phyloP scores from a whole-genome alignment of 495 filamentous ascomycete genomes.

The Umbilicaria muhlenbergii region DNA sequence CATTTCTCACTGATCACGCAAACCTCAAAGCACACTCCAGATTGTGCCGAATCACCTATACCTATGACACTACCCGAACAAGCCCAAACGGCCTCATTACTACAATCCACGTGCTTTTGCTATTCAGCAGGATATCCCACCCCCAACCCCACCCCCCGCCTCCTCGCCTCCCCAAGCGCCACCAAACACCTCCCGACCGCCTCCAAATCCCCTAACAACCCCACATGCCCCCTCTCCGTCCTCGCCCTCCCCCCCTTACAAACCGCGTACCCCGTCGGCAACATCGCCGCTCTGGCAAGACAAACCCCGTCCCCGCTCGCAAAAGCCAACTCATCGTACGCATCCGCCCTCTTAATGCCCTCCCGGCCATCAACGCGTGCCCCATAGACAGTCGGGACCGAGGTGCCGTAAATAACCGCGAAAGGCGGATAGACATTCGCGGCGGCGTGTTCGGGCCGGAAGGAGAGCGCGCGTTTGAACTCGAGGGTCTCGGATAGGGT shows the following conservation, averaged over 20 bases:
- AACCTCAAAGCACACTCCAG: too few species aligned
- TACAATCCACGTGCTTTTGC: neutral
- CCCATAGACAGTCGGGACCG: conserved; percentile 68
- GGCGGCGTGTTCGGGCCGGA: conserved; percentile 38
- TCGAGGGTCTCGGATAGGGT: conserved; percentile 52
- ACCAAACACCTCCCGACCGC: conserved; percentile 60
- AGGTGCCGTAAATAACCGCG: conserved; percentile 78
- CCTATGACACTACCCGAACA: too few species aligned
- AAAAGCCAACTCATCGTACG: conserved; percentile 80
- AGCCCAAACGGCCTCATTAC: too few species aligned
- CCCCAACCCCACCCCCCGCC: conserved; percentile 54
- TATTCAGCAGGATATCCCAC: neutral
- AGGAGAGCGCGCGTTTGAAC: conserved; percentile 61
- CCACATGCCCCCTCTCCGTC: conserved; percentile 75
- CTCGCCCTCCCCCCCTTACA: conserved; percentile 56
- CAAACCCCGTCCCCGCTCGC: conserved; percentile 82
- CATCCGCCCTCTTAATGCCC: conserved; percentile 56
- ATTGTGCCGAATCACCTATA: too few species aligned
- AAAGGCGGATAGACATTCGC: conserved; percentile 65
- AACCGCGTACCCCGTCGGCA: conserved; percentile 63
- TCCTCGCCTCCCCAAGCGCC: conserved; percentile 48
- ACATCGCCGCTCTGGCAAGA: conserved; percentile 70
- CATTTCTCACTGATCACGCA: too few species aligned
- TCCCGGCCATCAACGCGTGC: conserved; percentile 53
- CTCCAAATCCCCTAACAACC: conserved; percentile 69